phyloP scores from a whole-genome alignment of 768 basidiomycete species.

The Pluteus cervinus region DNA sequence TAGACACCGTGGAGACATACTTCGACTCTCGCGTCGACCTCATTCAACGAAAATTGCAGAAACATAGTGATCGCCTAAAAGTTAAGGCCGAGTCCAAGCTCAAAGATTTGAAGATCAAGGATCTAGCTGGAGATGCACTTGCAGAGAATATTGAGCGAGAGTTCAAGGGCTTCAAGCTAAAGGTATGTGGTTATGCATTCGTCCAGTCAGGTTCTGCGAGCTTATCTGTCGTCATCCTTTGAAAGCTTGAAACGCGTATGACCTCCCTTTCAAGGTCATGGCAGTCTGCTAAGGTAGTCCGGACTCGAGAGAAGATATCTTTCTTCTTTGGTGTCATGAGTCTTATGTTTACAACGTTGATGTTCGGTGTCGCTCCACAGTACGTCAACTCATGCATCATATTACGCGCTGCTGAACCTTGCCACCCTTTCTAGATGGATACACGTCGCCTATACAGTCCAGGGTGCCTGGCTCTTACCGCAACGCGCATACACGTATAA shows the following conservation, averaged over 20 bases:
- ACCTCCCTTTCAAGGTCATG: conserved; percentile 74
- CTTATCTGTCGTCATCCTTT: conserved; percentile 3
- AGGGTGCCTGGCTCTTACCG: conserved; percentile 74
- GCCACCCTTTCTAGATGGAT: conserved; percentile 58
- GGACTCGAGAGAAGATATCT: conserved; percentile 77
- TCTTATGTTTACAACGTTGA: conserved; percentile 73
- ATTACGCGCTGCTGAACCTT: conserved; percentile 9
- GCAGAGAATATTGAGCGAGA: conserved; percentile 82
- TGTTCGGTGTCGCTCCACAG: conserved; percentile 87
- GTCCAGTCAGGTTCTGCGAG: conserved; percentile 6
- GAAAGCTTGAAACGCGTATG: conserved; percentile 75
- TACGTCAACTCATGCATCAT: conserved; percentile 34
- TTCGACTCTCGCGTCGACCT: conserved; percentile 88
- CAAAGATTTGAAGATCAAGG: conserved; percentile 54
- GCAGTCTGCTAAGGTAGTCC: conserved; percentile 87
- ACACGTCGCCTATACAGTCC: conserved; percentile 80
- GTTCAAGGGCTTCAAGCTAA: conserved; percentile 79
- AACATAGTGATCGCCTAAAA: conserved; percentile 81
- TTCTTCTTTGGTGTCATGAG: conserved; percentile 96
- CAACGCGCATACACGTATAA: conserved; percentile 84
- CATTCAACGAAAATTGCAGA: conserved; percentile 78
- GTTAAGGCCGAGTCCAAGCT: conserved; percentile 78
- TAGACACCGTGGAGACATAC: conserved; percentile 93
- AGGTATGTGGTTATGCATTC: conserved; percentile 37
- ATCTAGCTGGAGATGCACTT: conserved; percentile 55